Base-by-base conservation (phyloP, 768 basidiomycete genomes). In the Lactarius akahatsu region DNA sequence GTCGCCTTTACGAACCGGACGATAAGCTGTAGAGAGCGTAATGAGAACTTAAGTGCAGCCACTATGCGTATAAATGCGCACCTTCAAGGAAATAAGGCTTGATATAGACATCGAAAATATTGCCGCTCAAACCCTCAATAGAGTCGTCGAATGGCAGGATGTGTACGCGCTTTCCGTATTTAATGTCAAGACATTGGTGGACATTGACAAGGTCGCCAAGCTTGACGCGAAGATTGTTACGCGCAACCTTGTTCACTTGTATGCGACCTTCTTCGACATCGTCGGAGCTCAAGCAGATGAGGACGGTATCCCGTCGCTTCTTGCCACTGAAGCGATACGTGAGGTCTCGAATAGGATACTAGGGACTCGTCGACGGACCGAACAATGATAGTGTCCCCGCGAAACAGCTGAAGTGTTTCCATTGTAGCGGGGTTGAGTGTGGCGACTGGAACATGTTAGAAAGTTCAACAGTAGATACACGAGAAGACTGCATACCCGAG, bases 1-100 rank as follows among this genome's bases (percentile, higher is more conserved):
- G 76, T 99, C 97, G 61, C 96, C 97, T 81, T 95, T 96, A 74
- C 95, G 90, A 58, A 98, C 89, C 26, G 94, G 94, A 38, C 94
- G 90, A 80, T 96, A 96, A 18, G 69, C 71, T 71, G 68, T 61
- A 64, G 7, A 71, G 36, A 8, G 36, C 15, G 15, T 1, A 15
- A 45, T 67, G 34, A 10, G 73, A 64, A 4, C 40, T 40, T 20
- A 6, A 57, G 11, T 0, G 30, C 13, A 4, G 40, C 34, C 13
- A 62, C 23, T 9, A 59, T 5, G 3, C 11, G 15, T 16, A 16
- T 32, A 57, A 43, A 23, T 56, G 73, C 81, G 59, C 72, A 86
- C 92, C 93, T 78, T 99, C 96, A 11, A 98, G 85, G 90, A 99
- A 99, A 78, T 99, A 99, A 1, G 96, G 97, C 83, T 92, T 97